Percentiles rank a stretch among this genome's conserved stretches.
phyloP scores from a whole-genome alignment of 768 basidiomycete species.

The Cystofilobasidium capitatum region DNA sequence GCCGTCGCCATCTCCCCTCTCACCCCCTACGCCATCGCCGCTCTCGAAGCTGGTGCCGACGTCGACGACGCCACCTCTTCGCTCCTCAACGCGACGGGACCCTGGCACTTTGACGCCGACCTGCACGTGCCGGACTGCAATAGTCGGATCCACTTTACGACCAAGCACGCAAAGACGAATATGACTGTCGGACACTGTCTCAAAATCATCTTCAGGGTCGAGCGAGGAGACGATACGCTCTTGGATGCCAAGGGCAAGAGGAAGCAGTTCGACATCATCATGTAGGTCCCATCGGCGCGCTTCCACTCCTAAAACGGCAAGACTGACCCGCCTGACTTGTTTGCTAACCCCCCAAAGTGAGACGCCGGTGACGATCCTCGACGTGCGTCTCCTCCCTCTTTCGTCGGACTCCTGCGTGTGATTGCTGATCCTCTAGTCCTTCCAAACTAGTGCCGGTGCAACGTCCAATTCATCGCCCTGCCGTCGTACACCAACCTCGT shows the following conservation, averaged over 20 bases:
- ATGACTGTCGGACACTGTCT: conserved; percentile 64
- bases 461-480: conserved; percentile 66
- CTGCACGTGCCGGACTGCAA: conserved; percentile 56
- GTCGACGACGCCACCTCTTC: conserved; percentile 37
- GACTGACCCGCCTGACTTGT: neutral
- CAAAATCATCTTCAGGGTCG: conserved; percentile 72
- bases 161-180: conserved; percentile 64
- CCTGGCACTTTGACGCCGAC: conserved; percentile 69
- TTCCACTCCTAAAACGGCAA: neutral
- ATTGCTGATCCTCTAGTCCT: neutral
- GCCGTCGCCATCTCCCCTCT: conserved; percentile 59
- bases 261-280: conserved; percentile 48
- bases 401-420: neutral
- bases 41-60: conserved; percentile 34
- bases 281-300: conserved; percentile 24
- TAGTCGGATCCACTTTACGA: conserved; percentile 59
- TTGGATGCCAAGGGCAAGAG: conserved; percentile 60
- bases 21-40: conserved; percentile 42
- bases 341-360: conserved; percentile 35
- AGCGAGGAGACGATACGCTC: conserved; percentile 58
- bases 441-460: conserved; percentile 59
- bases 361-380: conserved; percentile 75
- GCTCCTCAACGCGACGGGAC: conserved; percentile 50
- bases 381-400: conserved; percentile 47
- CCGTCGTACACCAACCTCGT: conserved; percentile 53